Evolutionary conservation across 2,329 filamentous ascomycete genomes (phyloP), one percentile per base, ranked within the genome.

Genomic region (Penicillium sp.): DNA sequence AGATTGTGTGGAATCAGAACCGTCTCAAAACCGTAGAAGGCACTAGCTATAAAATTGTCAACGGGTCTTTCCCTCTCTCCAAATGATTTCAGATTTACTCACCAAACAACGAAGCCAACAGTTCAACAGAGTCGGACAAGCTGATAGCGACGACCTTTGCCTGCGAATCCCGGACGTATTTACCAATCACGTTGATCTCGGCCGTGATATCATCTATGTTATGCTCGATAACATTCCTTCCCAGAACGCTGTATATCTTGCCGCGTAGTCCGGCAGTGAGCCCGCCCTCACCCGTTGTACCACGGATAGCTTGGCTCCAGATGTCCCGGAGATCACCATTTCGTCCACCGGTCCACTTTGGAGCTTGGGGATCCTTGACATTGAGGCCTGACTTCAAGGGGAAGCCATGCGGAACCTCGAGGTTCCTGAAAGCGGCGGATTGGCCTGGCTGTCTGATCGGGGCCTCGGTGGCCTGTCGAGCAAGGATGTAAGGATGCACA

Each of bases 261-360:
- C 89, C 89, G 65, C 74, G 80, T 61, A 84, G 85, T 42, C 82
- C 82, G 1, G 81, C 78, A 42, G 76, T 69, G 40, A 82, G 80
- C 30, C 86, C 87, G 47, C 86, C 83, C 35, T 85, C 83, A 56
- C 85, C 82, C 16, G 82, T 74, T 8, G 82, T 77, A 50, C 90
- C 90, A 55, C 79, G 79, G 9, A 86, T 79, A 43, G 85, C 88
- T 66, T 83, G 83, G 61, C 87, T 84, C 94, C 94, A 99, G 56
- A 99, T 80, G 73, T 99, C 93, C 55, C 93, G 83, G 62, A 99
- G 77, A 66, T 99, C 93, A 46, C 94, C 94, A 71, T 96, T 87
- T 56, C 89, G 86, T 49, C 93, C 93, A 56, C 82, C 79, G 9
- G 88, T 82, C 89, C 92, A 97, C 74, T 91, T 91, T 47, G 90